Evolutionary conservation across 2,329 filamentous ascomycete genomes (phyloP).

Genomic region (Cordyceps tenuipes): DNA sequence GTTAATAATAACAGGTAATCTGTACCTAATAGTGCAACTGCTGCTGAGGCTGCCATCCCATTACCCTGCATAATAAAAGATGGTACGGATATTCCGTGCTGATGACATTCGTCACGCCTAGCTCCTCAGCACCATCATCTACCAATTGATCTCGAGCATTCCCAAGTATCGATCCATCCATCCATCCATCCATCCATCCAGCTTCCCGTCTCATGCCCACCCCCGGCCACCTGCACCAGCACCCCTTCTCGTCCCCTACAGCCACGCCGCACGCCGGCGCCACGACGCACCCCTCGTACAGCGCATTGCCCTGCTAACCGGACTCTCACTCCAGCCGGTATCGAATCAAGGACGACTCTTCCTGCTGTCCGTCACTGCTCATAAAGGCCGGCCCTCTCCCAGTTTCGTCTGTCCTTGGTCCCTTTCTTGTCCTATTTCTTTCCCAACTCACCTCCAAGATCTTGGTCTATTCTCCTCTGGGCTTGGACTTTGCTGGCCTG

Average conservation of each 20-base stretch:
- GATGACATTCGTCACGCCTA: not conserved
- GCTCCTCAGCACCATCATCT: not conserved
- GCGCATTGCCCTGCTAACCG: not conserved
- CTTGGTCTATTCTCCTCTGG: not conserved
- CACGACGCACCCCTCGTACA: not conserved
- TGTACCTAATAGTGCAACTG: no score
- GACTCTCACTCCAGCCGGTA: not conserved
- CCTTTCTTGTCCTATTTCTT: not conserved
- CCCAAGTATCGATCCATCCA: not conserved
- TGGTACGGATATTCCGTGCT: not conserved
- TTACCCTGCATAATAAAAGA: not conserved
- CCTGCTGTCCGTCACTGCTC: not conserved
- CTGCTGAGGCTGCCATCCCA: not conserved
- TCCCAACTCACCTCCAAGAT: not conserved
- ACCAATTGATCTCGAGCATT: not conserved
- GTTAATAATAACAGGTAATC: no score
- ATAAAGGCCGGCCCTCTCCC: not conserved
- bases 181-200: not conserved
- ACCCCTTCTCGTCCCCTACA: not conserved
- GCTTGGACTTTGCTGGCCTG: no score
- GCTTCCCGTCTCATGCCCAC: not conserved
- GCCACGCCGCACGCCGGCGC: conserved; percentile 3
- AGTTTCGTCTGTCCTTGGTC: not conserved
- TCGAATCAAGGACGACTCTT: not conserved
- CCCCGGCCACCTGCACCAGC: not conserved